A percentile compares a stretch with the other conserved stretches of the same genome.
These are phyloP conservation scores for Roridomyces roridus DNA, from an alignment of 768 basidiomycete genomes.

Conservation along the genomic window DNA sequence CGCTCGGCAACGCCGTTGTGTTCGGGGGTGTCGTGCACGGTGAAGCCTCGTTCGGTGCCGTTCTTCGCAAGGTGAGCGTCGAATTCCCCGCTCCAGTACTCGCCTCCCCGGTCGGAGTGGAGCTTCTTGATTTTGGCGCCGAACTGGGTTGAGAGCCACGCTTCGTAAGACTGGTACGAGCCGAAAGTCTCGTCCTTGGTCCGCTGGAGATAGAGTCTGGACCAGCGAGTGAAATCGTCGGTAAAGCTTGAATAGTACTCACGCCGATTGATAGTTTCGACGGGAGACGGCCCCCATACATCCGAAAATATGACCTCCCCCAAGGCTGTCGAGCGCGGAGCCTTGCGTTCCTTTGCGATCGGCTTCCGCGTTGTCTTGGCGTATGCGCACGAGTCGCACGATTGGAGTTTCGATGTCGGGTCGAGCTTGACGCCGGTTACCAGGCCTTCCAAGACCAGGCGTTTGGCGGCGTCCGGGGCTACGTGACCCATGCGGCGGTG, in stretches of 20 bases:
- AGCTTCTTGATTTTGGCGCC: slow-evolving; percentile 32
- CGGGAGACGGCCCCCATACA: slow-evolving; percentile 40
- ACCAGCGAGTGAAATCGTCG: slow-evolving; percentile 35
- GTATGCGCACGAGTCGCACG: slow-evolving; percentile 36
- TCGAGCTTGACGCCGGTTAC: slow-evolving; percentile 35
- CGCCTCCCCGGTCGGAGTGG: slow-evolving; percentile 34
- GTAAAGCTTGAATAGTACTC: slow-evolving; percentile 40
- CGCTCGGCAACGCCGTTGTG: slow-evolving; percentile 47
- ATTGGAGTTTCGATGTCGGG: slow-evolving; percentile 22
- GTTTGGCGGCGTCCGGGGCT: slow-evolving; percentile 24
- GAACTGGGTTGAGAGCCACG: slow-evolving; percentile 31
- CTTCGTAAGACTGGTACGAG: slow-evolving; percentile 31
- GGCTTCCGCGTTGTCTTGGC: slow-evolving; percentile 35
- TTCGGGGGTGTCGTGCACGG: slow-evolving; percentile 33
- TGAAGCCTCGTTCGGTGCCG: slow-evolving; percentile 27
- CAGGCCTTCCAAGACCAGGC: slow-evolving; percentile 30
- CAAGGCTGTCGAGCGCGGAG: slow-evolving; percentile 26
- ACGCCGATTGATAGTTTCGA: slow-evolving; percentile 24
- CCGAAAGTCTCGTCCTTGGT: slow-evolving; percentile 34
- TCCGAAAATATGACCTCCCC: slow-evolving; percentile 41
- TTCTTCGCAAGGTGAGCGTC: slow-evolving; percentile 22
- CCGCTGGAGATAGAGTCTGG: slow-evolving; percentile 28
- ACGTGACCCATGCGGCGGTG: slow-evolving; percentile 37
- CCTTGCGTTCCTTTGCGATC: slow-evolving; percentile 31
- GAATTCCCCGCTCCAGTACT: slow-evolving; percentile 32